Percentiles rank a stretch among this genome's conserved stretches.
phyloP scores from a whole-genome alignment of 495 filamentous ascomycete genomes.

The Penicillium coffeae region DNA sequence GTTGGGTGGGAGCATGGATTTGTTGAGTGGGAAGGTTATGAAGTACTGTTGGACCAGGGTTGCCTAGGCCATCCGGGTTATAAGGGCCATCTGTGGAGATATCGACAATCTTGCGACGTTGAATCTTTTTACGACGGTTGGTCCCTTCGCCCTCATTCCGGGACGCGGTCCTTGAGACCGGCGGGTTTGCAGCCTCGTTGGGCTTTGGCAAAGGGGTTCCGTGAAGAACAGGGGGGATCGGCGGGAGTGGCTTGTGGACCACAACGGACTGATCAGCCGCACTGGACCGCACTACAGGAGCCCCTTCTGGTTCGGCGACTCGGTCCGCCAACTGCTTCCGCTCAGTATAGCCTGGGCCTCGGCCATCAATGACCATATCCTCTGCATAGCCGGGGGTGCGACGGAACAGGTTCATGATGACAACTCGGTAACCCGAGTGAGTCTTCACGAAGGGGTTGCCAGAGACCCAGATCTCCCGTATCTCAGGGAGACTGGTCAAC shows the following conservation, averaged over 20 bases:
- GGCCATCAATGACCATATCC: constrained; percentile 84
- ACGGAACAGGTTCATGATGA: constrained; percentile 95
- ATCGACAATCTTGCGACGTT: constrained; percentile 78
- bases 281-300: constrained; percentile 69
- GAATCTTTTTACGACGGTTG: constrained; percentile 46
- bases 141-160: constrained; percentile 30
- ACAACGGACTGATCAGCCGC: constrained; percentile 55
- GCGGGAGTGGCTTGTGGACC: constrained; percentile 52
- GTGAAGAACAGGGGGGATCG: constrained; percentile 7
- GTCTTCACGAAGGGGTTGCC: constrained; percentile 89
- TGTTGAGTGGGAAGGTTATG: constrained; percentile 31
- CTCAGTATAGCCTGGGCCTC: constrained; percentile 76
- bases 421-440: constrained; percentile 77
- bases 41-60: constrained; percentile 25
- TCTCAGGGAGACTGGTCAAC: constrained; percentile 83
- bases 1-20: constrained; percentile 28
- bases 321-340: constrained; percentile 81
- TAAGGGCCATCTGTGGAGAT: constrained; percentile 62
- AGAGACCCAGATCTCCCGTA: constrained; percentile 85
- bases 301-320: constrained; percentile 64
- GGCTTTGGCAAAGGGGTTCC: constrained; percentile 21
- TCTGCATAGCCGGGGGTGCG: constrained; percentile 85
- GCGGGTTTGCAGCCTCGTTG: constrained; percentile 47
- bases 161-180: constrained; percentile 44
- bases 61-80: constrained; percentile 30